Base-by-base conservation (phyloP, 495 filamentous ascomycete species). In the Oleoguttula mirabilis region DNA sequence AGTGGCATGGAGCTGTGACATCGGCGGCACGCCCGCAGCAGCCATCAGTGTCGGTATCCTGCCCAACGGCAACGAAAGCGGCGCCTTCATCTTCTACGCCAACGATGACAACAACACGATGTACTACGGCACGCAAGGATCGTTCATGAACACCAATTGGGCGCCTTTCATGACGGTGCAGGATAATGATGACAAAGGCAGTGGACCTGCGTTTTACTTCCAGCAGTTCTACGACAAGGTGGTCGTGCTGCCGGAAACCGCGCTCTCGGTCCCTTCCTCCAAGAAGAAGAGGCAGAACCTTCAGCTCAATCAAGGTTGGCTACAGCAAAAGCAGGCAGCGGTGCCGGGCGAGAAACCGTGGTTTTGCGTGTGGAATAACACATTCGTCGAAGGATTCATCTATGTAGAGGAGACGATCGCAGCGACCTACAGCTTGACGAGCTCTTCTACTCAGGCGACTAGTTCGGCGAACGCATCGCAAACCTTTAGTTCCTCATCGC, bases 311-410 rank as follows among this genome's bases (percentile, higher is more conserved):
- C 32, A 32, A 10, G 23, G 22, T 1, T 47, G 48, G 41, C 22
- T 62, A 28, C 22, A 22, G 7, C 22, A 41, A 22, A 43, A 47
- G 19, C 49, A 69, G 14, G 51, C 67, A 28, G 73, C 75, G 2
- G 51, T 70, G 38, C 60, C 65, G 2, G 76, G 77, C 0, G 79
- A 88, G 25, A 75, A 70, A 38, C 79, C 84, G 1, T 95, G 87
- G 87, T 77, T 84, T 50, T 95, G 88, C 59, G 80, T 71, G 54
- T 95, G 84, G 84, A 87, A 88, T 45, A 67, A 74, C 4, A 93
- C 86, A 0, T 68, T 76, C 33, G 64, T 95, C 34, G 84, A 93
- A 49, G 67, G 79, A 14, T 90, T 87, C 57, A 75, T 95, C 43
- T 95, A 88, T 56, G 65, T 79, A 28, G 37, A 52, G 32, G 34